Evolutionary conservation across 1,284 basidiomycete genomes (phyloP), one percentile per base, ranked within the genome.

Genomic region (Boletellus deceptivus): DNA sequence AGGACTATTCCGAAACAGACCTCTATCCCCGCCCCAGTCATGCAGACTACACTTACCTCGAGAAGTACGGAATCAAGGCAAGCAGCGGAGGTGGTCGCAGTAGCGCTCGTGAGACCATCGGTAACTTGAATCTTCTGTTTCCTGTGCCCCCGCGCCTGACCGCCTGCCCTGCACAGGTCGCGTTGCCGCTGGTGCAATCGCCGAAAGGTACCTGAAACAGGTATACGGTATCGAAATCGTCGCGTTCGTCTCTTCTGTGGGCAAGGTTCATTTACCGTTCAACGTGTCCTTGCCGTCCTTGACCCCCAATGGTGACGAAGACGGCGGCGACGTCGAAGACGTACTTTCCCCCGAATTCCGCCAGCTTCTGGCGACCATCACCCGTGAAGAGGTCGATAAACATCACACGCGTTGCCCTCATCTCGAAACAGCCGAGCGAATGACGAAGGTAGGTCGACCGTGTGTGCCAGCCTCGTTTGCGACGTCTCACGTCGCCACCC

Each of bases 1-100:
- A 98, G 68, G 97, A 99, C 73, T 99, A 99, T 75, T 89, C 93
- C 61, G 97, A 98, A 75, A 99, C 96, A 1, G 96, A 99, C 69
- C 77, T 94, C 52, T 99, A 93, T 76, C 97, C 97, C 36, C 87
- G 97, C 27, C 97, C 97, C 17, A 93, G 90, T 59, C 97, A 99
- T 68, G 97, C 97, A 46, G 97, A 99, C 71, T 98, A 91, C 72
- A 99, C 97, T 29, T 99, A 99, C 73, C 84, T 99, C 48, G 87
- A 94, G 63, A 99, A 99, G 69, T 99, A 99, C 70, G 93, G 93
- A 31, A 73, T 99, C 70, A 99, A 99, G 75, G 96, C 97, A 1
- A 94, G 91, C 76, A 93, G 89, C 54, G 97, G 97, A 38, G 97
- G 97, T 38, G 97, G 97, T 2, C 79, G 97, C 24, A 93, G 91